These are phyloP conservation scores for Claviceps sp. DNA, from an alignment of 2,329 filamentous ascomycete species.

Conservation along the genomic window DNA sequence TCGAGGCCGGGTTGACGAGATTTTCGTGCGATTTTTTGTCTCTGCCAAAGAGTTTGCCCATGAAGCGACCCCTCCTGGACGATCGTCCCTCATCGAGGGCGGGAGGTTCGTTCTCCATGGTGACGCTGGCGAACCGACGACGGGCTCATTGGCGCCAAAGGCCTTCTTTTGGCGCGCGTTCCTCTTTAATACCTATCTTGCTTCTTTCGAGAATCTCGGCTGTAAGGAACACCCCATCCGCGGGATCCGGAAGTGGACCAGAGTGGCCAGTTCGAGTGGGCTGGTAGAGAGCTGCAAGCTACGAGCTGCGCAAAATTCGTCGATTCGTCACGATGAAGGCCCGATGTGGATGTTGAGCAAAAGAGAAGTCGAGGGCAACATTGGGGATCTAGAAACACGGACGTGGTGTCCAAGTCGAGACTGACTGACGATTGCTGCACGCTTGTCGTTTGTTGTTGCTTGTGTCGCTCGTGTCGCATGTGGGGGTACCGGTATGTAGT, in stretches of 20 bases:
- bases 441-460: slow-evolving; percentile 1
- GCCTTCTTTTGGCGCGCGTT: background rate
- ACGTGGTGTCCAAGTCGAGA: background rate
- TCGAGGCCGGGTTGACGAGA: slow-evolving; percentile 26
- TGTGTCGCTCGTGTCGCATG: slow-evolving; percentile 1
- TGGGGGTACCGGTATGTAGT: too few relatives aligned
- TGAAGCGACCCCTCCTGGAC: slow-evolving; percentile 41
- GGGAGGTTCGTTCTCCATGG: slow-evolving; percentile 33
- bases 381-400: background rate
- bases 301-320: background rate
- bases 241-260: background rate
- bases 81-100: slow-evolving; percentile 25
- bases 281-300: background rate
- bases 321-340: background rate
- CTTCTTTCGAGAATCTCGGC: background rate
- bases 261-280: background rate
- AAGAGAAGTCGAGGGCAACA: background rate
- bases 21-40: slow-evolving; percentile 22
- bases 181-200: background rate
- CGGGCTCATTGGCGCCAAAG: slow-evolving; percentile 17
- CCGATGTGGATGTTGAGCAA: background rate
- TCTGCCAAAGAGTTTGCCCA: slow-evolving; percentile 48
- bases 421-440: background rate
- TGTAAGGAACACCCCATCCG: background rate
- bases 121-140: slow-evolving; percentile 12